Base-by-base conservation (phyloP, 116 monocot species). In the Zostera marina region DNA sequence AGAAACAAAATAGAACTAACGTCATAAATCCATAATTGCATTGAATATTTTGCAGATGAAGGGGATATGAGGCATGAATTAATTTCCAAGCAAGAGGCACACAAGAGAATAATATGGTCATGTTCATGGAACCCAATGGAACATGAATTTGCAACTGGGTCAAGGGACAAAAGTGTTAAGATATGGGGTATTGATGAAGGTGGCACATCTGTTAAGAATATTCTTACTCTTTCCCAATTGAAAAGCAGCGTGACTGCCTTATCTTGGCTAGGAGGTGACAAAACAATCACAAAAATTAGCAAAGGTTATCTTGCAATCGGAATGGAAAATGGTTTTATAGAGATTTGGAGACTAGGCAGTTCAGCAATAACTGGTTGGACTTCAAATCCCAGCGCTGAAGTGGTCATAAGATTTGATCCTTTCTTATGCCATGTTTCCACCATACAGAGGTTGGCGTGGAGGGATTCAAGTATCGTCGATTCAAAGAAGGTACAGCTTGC, bases 101-200 rank as follows among this genome's bases (percentile, higher is more conserved):
- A 99, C 69, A 99, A 91, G 68, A 87, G 99, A 81, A 99, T 99
- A 66, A 91, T 91, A 73, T 99, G 99, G 99, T 72, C 91, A 54
- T 91, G 99, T 25, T 76, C 91, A 38, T 99, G 99, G 99, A 99
- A 87, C 52, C 91, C 91, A 41, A 74, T 78, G 15, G 43, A 62
- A 17, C 71, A 90, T 69, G 76, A 99, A 69, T 99, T 99, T 68
- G 99, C 99, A 11, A 90, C 84, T 22, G 91, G 91, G 19, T 99
- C 98, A 14, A 81, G 98, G 70, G 99, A 99, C 75, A 99, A 84
- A 56, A 79, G 73, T n/a, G 91, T 99, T 16, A 99, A 99, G 74
- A 73, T 99, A 25, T 99, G 91, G 91, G 63, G 74, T 15, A 26
- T 99, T 43, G 56, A 68, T 15, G 56, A 57, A 15, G 12, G 15